A percentile compares a stretch with the other conserved stretches of the same genome.
phyloP scores from a whole-genome alignment of 139 green algal genomes.

The Chlamydomonas urium region DNA sequence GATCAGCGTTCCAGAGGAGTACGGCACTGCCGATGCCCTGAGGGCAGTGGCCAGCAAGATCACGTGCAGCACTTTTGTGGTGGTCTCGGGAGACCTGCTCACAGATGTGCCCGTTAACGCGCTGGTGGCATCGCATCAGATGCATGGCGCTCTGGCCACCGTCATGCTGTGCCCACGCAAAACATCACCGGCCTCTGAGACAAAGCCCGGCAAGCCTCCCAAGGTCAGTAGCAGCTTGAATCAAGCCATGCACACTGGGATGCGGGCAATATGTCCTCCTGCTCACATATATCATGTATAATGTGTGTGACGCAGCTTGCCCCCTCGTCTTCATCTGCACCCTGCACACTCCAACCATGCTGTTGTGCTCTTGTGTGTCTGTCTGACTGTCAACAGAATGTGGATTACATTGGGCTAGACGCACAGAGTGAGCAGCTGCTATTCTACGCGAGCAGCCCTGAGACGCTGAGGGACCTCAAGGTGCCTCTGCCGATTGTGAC shows the following conservation, averaged over 20 bases:
- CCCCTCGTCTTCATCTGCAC: too few relatives aligned
- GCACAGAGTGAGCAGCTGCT: slow-evolving; percentile 43
- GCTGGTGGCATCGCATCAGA: slow-evolving; percentile 41
- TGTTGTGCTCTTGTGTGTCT: neutral
- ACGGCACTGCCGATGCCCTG: slow-evolving; percentile 59
- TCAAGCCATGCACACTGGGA: neutral
- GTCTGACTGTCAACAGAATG: slow-evolving; percentile 32
- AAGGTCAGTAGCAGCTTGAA: slow-evolving; percentile 30
- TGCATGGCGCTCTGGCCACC: slow-evolving; percentile 51
- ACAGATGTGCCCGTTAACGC: slow-evolving; percentile 51
- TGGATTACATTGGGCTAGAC: slow-evolving; percentile 79
- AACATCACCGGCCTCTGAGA: slow-evolving; percentile 51
- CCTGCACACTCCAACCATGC: too few relatives aligned
- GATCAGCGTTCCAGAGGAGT: slow-evolving; percentile 57
- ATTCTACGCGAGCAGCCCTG: slow-evolving; percentile 61
- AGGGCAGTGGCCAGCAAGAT: slow-evolving; percentile 35
- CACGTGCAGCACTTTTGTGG: slow-evolving; percentile 45
- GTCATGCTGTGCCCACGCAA: slow-evolving; percentile 54
- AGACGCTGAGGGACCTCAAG: slow-evolving; percentile 45
- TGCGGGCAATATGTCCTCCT: neutral
- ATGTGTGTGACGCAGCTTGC: too few relatives aligned
- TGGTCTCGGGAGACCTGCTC: slow-evolving; percentile 64
- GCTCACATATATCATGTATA: too few relatives aligned
- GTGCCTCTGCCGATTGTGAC: slow-evolving; percentile 26
- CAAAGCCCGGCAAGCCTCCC: slow-evolving; percentile 73